Percentiles rank a stretch among this genome's conserved stretches.
Conservation (phyloP, 139 green algal species). For the Asterochloris erici region DNA sequence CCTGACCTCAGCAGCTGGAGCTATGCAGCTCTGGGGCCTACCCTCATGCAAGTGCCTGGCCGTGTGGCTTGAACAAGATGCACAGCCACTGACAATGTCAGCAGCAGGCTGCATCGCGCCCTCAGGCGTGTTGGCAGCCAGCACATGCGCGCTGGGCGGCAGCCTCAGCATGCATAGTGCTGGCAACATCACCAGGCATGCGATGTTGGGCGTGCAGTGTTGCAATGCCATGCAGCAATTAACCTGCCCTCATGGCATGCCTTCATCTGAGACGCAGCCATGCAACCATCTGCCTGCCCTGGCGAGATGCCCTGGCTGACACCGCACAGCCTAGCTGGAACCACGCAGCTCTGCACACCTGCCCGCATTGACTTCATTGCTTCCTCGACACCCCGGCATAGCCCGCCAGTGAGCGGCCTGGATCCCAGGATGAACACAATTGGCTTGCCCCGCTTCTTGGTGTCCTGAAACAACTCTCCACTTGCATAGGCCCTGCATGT, state of each 20-base stretch:
- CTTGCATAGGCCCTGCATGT: constrained; percentile 37
- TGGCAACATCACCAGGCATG: neutral
- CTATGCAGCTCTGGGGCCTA: too few species aligned
- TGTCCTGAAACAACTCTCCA: constrained; percentile 74
- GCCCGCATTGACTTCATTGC: constrained; percentile 71
- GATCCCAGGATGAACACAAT: constrained; percentile 74
- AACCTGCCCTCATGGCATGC: neutral
- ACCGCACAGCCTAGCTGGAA: neutral
- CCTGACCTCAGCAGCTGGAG: too few species aligned
- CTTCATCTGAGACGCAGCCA: neutral
- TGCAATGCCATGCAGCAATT: neutral
- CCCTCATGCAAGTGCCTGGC: too few species aligned
- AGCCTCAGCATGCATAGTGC: neutral
- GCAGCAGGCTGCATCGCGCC: too few species aligned
- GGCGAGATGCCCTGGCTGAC: neutral
- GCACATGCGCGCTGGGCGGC: too few species aligned
- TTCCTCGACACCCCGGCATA: constrained; percentile 68
- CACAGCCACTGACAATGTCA: too few species aligned
- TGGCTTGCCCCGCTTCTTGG: constrained; percentile 59
- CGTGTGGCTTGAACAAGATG: too few species aligned
- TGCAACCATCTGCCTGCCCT: neutral
- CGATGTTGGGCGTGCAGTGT: neutral
- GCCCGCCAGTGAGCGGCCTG: constrained; percentile 70
- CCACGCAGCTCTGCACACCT: constrained; percentile 9
- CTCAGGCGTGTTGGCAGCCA: too few species aligned